Evolutionary conservation across 805 yeast genomes (phyloP).

Genomic region (Brettanomyces anomalus): DNA sequence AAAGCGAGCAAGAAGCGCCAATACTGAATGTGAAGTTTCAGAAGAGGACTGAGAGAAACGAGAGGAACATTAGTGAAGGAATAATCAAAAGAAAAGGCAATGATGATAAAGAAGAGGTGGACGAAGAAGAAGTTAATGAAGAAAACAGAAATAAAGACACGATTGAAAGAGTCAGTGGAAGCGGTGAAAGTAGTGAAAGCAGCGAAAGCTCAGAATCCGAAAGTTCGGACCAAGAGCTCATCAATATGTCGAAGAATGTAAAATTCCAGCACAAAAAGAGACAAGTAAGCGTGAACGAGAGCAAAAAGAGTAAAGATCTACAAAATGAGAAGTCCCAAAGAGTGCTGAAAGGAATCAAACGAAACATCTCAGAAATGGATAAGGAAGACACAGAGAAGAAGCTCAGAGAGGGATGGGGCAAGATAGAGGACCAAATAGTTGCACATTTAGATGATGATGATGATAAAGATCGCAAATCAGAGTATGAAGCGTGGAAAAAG

Average conservation of each 20-base stretch:
- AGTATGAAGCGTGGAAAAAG: constrained; percentile 26
- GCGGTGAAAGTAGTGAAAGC: neutral
- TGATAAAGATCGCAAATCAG: constrained; percentile 42
- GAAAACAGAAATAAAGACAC: constrained; percentile 6
- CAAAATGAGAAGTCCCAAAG: constrained; percentile 5
- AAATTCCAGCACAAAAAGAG: neutral
- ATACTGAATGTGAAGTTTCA: neutral
- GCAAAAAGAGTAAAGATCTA: neutral
- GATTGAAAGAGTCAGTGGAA: neutral
- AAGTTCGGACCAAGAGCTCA: neutral
- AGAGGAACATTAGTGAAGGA: too few species aligned
- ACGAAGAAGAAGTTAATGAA: too few species aligned
- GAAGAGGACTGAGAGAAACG: neutral
- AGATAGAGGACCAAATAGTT: constrained; percentile 14
- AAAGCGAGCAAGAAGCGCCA: neutral
- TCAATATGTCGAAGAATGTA: neutral
- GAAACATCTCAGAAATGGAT: constrained; percentile 12
- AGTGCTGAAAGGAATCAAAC: constrained; percentile 19
- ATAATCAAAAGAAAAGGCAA: too few species aligned
- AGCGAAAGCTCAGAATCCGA: neutral
- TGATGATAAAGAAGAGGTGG: too few species aligned
- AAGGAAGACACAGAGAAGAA: constrained; percentile 17
- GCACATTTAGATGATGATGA: constrained; percentile 50
- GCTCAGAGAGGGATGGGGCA: constrained; percentile 11
- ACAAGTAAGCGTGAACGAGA: constrained; percentile 4